Percentiles rank a stretch among this genome's conserved stretches.
phyloP scores from a whole-genome alignment of 2,329 filamentous ascomycete species.

The Zarea fungicola region DNA sequence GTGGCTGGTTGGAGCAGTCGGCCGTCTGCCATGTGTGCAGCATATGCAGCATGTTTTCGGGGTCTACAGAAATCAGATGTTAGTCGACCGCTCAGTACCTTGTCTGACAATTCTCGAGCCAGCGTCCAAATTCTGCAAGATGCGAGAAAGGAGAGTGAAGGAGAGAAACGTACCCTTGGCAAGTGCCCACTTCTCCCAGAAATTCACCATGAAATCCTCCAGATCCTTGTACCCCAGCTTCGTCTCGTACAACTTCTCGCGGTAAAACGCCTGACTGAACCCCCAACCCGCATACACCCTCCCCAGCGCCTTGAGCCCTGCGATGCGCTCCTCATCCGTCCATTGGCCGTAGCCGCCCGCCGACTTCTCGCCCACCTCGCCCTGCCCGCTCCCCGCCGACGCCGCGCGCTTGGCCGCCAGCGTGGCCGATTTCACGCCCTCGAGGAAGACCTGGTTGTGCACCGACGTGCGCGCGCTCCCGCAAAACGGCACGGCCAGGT shows the following conservation, averaged over 20 bases:
- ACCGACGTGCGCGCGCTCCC: conserved; percentile 44
- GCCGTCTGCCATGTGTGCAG: conserved; percentile 73
- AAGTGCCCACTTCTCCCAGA: conserved; percentile 72
- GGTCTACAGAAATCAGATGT: no score
- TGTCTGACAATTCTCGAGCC: no score
- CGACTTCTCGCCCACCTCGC: conserved; percentile 19
- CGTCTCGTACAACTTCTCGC: conserved; percentile 62
- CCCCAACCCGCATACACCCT: conserved; percentile 78
- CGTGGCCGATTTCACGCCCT: conserved; percentile 46
- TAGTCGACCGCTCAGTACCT: no score
- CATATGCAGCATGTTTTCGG: conserved; percentile 71
- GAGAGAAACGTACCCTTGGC: conserved; percentile 40
- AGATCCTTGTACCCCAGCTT: conserved; percentile 60
- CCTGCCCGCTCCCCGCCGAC: conserved; percentile 44
- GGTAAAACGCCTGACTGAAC: conserved; percentile 73
- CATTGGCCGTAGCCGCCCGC: conserved; percentile 20
- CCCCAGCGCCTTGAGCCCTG: conserved; percentile 61
- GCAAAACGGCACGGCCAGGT: conserved; percentile 43
- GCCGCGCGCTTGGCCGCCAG: conserved; percentile 34
- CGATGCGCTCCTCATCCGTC: conserved; percentile 37
- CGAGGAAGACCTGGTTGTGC: conserved; percentile 51
- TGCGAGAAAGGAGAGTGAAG: no score
- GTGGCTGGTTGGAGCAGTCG: conserved; percentile 63
- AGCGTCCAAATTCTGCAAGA: no score
- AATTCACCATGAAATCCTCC: conserved; percentile 68